Evolutionary conservation across 2,329 filamentous ascomycete species (phyloP), one percentile per base, ranked within the genome.

Genomic region (Alternaria rosae): DNA sequence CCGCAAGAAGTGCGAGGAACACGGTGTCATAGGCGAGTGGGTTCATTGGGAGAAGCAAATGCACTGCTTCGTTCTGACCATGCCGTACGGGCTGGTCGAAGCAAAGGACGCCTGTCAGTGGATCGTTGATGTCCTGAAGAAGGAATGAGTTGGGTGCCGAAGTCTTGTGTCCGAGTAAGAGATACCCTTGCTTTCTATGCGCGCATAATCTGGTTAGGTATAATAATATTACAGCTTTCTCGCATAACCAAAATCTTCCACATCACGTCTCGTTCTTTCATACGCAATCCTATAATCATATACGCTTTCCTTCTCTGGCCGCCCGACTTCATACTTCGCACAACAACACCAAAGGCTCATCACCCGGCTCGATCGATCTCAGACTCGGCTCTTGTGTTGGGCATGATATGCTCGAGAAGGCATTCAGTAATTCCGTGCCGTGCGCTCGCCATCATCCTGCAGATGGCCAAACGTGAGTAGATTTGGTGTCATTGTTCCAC

Each of bases 21-120:
- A 76, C 15, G 70, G 73, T 0, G 80, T 88, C 0, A 51, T 73
- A 2, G 87, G 87, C 0, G 78, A 85, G 57, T 88, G 87, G 87
- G 66, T 89, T 42, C 78, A 86, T 10, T 89, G 87, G 86, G 82
- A 86, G 17, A 83, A 83, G 17, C 85, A 88, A 75, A 88, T 89
- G 84, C 87, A 89, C 72, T 87, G 85, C 61, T 88, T 88, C 54
- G 81, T 85, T 1, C 71, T 88, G 35, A 82, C 84, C 1, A 83
- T 81, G 47, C 75, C 78, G 2, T 87, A 85, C 64, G 80, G 80
- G 1, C 38, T 87, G 25, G 75, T 70, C 5, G 86, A 88, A 66
- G 81, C 83, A 3, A 80, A 76, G 28, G 75, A 84, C 61, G 82
- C 73, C 0, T 76, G 82, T 28, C 76, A 82, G 2, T 86, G 84